Percentiles rank a stretch among this genome's conserved stretches.
Evolutionary conservation across 2,329 filamentous ascomycete species (phyloP).

Genomic region (Aureobasidium sp.): DNA sequence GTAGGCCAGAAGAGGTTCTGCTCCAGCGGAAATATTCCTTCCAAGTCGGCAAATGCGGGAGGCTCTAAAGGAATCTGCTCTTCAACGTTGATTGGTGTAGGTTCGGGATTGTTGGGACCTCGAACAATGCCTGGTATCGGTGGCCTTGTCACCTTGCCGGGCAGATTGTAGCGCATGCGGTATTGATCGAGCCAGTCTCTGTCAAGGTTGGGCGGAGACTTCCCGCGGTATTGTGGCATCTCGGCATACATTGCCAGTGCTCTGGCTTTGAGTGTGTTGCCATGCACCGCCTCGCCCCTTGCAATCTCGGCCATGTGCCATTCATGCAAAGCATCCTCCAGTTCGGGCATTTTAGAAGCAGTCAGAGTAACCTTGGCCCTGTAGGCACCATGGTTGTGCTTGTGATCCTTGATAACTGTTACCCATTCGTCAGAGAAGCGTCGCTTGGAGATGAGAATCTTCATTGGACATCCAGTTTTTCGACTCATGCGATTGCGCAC

Average conservation of each 20-base stretch:
- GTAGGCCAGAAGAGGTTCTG: slow-evolving; percentile 26
- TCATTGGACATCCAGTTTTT: slow-evolving; percentile 22
- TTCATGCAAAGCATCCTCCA: slow-evolving; percentile 20
- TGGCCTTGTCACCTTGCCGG: slow-evolving; percentile 15
- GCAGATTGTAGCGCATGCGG: slow-evolving; percentile 19
- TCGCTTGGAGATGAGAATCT: slow-evolving; percentile 19
- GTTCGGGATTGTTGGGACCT: slow-evolving; percentile 7
- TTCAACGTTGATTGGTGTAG: slow-evolving; percentile 4
- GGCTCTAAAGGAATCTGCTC: slow-evolving; percentile 11
- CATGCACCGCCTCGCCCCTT: slow-evolving; percentile 19
- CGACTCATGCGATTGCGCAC: slow-evolving; percentile 20
- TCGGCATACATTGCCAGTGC: slow-evolving; percentile 20
- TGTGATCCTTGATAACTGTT: slow-evolving; percentile 18
- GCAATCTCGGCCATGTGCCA: slow-evolving; percentile 20
- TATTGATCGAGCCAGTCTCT: slow-evolving; percentile 21
- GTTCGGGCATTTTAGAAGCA: slow-evolving; percentile 19
- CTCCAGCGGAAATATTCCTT: slow-evolving; percentile 15
- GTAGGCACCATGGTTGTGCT: slow-evolving; percentile 20
- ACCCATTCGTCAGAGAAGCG: slow-evolving; percentile 20
- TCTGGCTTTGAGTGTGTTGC: slow-evolving; percentile 21
- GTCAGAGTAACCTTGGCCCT: slow-evolving; percentile 9
- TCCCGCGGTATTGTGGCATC: slow-evolving; percentile 20
- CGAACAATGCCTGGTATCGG: slow-evolving; percentile 10
- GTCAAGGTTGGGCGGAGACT: slow-evolving; percentile 19
- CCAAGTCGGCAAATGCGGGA: slow-evolving; percentile 16